Percentiles rank a stretch among this genome's conserved stretches.
Evolutionary conservation across 345 rosid species (phyloP).

Genomic region (Dipteronia dyeriana): DNA sequence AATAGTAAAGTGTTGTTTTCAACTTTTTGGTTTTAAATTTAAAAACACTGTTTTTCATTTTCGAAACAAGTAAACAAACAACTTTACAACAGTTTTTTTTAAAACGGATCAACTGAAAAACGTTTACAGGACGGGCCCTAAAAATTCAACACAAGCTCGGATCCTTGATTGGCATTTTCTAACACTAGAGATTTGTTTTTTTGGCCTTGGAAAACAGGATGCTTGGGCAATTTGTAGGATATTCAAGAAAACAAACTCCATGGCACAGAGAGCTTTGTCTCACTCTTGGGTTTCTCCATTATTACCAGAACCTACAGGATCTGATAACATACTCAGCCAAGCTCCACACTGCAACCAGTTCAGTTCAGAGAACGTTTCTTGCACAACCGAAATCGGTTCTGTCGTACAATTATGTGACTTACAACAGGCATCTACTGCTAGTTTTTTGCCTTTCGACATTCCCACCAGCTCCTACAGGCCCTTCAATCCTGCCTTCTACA

Average conservation of each 20-base stretch:
- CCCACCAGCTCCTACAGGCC: constrained; percentile 30
- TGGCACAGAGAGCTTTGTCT: constrained; percentile 68
- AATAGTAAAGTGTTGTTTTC: too few relatives aligned
- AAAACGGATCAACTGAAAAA: too few relatives aligned
- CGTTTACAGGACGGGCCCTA: too few relatives aligned
- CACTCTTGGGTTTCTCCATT: constrained; percentile 54
- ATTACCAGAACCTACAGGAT: constrained; percentile 26
- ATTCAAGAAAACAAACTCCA: constrained; percentile 78
- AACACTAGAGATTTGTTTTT: not conserved
- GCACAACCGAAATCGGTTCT: constrained; percentile 50
- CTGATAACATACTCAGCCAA: constrained; percentile 30
- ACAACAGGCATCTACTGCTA: constrained; percentile 32
- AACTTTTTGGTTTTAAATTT: too few relatives aligned
- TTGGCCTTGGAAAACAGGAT: constrained; percentile 45
- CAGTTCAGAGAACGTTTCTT: constrained; percentile 49
- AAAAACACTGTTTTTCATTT: too few relatives aligned
- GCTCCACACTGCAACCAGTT: constrained; percentile 34
- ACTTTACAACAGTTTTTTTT: too few relatives aligned
- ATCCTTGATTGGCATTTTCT: not conserved
- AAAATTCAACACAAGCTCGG: too few relatives aligned
- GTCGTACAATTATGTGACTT: constrained; percentile 32
- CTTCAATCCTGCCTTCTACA: constrained; percentile 22
- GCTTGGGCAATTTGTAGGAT: constrained; percentile 98
- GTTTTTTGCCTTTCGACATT: constrained; percentile 34
- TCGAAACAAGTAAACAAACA: too few relatives aligned